phyloP scores from a whole-genome alignment of 192 early-diverging fungal genomes.

The Pilobolus umbonatus region DNA sequence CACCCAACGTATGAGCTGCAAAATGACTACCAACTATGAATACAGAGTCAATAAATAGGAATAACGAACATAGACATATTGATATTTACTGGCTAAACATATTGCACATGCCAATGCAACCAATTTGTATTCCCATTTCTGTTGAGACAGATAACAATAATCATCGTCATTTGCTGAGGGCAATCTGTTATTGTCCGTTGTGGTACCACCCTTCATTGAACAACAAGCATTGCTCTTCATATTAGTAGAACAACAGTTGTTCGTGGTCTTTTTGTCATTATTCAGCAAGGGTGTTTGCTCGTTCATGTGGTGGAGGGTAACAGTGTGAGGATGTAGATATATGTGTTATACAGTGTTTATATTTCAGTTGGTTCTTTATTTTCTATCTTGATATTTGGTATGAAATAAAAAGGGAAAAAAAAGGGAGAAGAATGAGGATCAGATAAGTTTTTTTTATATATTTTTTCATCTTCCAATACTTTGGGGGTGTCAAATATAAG shows the following conservation, averaged over 20 bases:
- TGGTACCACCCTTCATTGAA: background rate
- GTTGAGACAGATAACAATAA: slow-evolving; percentile 19
- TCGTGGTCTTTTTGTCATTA: background rate
- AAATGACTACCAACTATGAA: slow-evolving; percentile 73
- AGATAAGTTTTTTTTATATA: too few relatives aligned
- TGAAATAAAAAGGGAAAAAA: too few relatives aligned
- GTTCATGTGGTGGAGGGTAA: too few relatives aligned
- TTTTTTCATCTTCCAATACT: too few relatives aligned
- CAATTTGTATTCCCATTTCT: slow-evolving; percentile 46
- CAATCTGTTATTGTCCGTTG: background rate
- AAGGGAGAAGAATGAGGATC: too few relatives aligned
- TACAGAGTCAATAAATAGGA: background rate
- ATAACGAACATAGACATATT: background rate
- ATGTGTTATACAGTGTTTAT: too few relatives aligned
- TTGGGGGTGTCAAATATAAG: too few relatives aligned
- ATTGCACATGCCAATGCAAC: slow-evolving; percentile 55
- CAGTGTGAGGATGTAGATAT: too few relatives aligned
- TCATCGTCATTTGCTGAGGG: slow-evolving; percentile 12
- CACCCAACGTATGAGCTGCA: slow-evolving; percentile 67
- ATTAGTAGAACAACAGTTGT: slow-evolving; percentile 8
- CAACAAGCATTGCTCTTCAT: slow-evolving; percentile 1
- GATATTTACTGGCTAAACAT: slow-evolving; percentile 52
- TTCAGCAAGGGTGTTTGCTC: slow-evolving; percentile 11
- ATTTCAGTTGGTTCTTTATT: too few relatives aligned
- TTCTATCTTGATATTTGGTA: too few relatives aligned